Evolutionary conservation across 768 basidiomycete genomes (phyloP).

Genomic region (Amanita muscaria): DNA sequence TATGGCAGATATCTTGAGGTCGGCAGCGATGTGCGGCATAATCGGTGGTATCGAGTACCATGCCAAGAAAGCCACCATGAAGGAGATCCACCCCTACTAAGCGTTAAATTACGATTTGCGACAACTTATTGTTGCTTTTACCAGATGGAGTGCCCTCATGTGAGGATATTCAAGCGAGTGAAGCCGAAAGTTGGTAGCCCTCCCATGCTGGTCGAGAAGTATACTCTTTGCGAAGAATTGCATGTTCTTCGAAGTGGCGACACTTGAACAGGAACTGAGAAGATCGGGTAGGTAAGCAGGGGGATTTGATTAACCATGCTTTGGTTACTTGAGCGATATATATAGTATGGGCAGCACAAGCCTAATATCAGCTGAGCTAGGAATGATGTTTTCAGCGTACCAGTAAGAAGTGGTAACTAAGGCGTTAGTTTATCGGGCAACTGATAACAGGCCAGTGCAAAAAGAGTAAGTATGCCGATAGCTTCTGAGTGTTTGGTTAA

Average conservation of each 20-base stretch:
- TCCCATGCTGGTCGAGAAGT: constrained; percentile 3
- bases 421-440: too few relatives aligned
- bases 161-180: not conserved
- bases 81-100: not conserved
- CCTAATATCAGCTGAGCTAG: too few relatives aligned
- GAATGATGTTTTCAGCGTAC: too few relatives aligned
- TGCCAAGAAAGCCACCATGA: constrained; percentile 4
- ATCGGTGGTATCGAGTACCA: constrained; percentile 6
- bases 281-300: too few relatives aligned
- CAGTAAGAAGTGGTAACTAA: too few relatives aligned
- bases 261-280: too few relatives aligned
- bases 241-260: not conserved
- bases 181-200: constrained; percentile 3
- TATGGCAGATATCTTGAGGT: not conserved
- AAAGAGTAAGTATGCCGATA: too few relatives aligned
- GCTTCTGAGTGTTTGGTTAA: too few relatives aligned
- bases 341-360: too few relatives aligned
- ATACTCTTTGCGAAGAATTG: constrained; percentile 1
- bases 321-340: too few relatives aligned
- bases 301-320: too few relatives aligned
- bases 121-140: constrained; percentile 2
- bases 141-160: constrained; percentile 4
- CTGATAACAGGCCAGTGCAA: too few relatives aligned
- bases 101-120: constrained; percentile 4
- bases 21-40: not conserved